Percentiles rank a stretch among this genome's conserved stretches.
Evolutionary conservation across 2,329 filamentous ascomycete species (phyloP).

Genomic region (Botrytis fragariae): DNA sequence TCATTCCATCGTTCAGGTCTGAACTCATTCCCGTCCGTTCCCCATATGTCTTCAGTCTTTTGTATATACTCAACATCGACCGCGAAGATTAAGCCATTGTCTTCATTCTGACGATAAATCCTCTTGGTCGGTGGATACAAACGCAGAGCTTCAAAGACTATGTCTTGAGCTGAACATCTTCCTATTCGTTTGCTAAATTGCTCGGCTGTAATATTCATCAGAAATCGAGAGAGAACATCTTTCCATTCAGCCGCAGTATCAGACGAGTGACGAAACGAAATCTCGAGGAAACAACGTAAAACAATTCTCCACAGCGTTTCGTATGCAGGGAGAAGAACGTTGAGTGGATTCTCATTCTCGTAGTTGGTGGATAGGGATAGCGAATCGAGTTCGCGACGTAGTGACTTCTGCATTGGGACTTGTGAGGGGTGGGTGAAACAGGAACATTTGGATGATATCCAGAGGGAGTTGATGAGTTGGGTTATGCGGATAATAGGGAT

Average conservation of each 20-base stretch:
- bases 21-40: neutral
- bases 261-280: conserved; percentile 4
- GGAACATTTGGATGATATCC: conserved; percentile 16
- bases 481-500: conserved; percentile 3
- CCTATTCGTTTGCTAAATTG: neutral
- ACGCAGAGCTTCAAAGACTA: conserved; percentile 15
- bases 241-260: neutral
- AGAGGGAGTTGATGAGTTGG: conserved; percentile 9
- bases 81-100: neutral
- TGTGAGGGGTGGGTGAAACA: neutral
- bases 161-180: neutral
- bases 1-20: conserved; percentile 11
- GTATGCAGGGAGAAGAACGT: conserved; percentile 23
- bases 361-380: neutral
- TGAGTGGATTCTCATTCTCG: conserved; percentile 15
- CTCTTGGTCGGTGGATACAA: conserved; percentile 18
- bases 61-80: conserved; percentile 18
- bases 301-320: conserved; percentile 24
- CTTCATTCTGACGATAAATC: conserved; percentile 12
- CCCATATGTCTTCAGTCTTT: conserved; percentile 9
- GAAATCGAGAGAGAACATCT: neutral
- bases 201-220: neutral
- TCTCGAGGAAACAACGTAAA: conserved; percentile 19
- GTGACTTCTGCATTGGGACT: neutral
- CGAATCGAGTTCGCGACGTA: neutral